phyloP scores from a whole-genome alignment of 148 eudicot genomes.

The Arbutus unedo region DNA sequence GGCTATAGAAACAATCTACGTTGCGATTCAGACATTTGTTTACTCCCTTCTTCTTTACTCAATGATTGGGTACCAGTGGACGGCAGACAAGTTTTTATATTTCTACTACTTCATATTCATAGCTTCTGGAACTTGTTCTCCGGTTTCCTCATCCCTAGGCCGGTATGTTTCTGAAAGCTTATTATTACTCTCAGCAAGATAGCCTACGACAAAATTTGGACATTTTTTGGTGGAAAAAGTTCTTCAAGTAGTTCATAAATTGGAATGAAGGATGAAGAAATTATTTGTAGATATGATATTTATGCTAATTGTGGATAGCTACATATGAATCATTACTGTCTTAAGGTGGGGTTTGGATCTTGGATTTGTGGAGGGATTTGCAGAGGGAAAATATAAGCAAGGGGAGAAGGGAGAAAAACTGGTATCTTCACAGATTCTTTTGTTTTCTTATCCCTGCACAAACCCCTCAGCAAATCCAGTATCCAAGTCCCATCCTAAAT shows the following conservation, averaged over 20 bases:
- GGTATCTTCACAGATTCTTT: not conserved
- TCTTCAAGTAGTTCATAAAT: not conserved
- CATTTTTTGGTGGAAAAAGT: not conserved
- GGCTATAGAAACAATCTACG: constrained; percentile 37
- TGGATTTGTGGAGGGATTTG: not conserved
- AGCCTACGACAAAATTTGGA: not conserved
- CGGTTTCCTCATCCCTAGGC: constrained; percentile 45
- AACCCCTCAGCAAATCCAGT: not conserved
- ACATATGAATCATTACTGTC: not conserved
- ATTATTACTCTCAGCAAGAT: not conserved
- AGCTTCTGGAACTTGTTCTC: constrained; percentile 52
- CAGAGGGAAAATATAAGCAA: not conserved
- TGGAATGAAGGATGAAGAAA: not conserved
- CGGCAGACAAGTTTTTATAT: constrained; percentile 31
- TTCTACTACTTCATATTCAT: constrained; percentile 39
- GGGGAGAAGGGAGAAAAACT: not conserved
- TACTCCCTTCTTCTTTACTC: constrained; percentile 38
- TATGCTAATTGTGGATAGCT: not conserved
- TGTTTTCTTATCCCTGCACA: not conserved
- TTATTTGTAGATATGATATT: not conserved
- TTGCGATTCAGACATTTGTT: constrained; percentile 33
- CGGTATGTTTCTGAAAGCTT: constrained; percentile 22
- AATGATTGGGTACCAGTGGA: constrained; percentile 44
- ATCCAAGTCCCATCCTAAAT: not conserved
- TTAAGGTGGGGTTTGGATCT: not conserved